These are phyloP conservation scores for Sporothrix dimorphospora DNA, from an alignment of 2,329 filamentous ascomycete species.

Conservation along the genomic window DNA sequence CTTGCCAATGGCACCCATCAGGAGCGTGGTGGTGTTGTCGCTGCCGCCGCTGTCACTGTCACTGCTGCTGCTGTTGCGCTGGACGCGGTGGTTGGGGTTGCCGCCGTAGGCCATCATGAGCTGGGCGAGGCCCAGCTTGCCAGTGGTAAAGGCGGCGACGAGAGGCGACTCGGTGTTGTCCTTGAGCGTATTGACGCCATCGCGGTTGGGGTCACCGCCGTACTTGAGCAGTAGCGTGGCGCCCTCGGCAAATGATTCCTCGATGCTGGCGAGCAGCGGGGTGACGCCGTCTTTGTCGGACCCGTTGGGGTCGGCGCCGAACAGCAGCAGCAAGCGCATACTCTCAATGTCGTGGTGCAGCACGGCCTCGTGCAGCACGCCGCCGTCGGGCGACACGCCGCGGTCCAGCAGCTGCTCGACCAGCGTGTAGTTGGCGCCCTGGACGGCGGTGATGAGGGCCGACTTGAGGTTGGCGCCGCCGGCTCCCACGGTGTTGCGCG, in stretches of 20 bases:
- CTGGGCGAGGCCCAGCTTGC: slow-evolving; percentile 60
- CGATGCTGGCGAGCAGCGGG: slow-evolving; percentile 56
- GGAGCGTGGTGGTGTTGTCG: slow-evolving; percentile 60
- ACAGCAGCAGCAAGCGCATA: slow-evolving; percentile 59
- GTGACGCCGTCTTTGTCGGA: slow-evolving; percentile 53
- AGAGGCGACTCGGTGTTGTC: slow-evolving; percentile 56
- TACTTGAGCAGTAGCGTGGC: slow-evolving; percentile 66
- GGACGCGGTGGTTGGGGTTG: slow-evolving; percentile 56
- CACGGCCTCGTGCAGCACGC: slow-evolving; percentile 58
- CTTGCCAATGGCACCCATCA: slow-evolving; percentile 64
- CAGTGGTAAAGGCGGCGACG: slow-evolving; percentile 52
- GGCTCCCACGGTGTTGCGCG: slow-evolving; percentile 49
- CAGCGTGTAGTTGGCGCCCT: slow-evolving; percentile 59
- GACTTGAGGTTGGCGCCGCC: slow-evolving; percentile 51
- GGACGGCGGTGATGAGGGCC: slow-evolving; percentile 57
- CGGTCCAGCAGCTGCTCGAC: slow-evolving; percentile 62
- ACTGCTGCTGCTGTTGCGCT: slow-evolving; percentile 35
- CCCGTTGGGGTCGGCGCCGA: slow-evolving; percentile 60
- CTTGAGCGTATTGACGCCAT: slow-evolving; percentile 49
- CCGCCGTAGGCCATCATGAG: slow-evolving; percentile 65
- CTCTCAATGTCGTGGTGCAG: slow-evolving; percentile 55
- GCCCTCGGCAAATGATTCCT: slow-evolving; percentile 58
- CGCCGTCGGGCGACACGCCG: slow-evolving; percentile 56
- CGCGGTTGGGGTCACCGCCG: slow-evolving; percentile 61
- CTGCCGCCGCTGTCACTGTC: slow-evolving; percentile 29